A percentile compares a stretch with the other conserved stretches of the same genome.
Evolutionary conservation across 2,329 filamentous ascomycete genomes (phyloP).

Genomic region (Fusarium oxysporum): DNA sequence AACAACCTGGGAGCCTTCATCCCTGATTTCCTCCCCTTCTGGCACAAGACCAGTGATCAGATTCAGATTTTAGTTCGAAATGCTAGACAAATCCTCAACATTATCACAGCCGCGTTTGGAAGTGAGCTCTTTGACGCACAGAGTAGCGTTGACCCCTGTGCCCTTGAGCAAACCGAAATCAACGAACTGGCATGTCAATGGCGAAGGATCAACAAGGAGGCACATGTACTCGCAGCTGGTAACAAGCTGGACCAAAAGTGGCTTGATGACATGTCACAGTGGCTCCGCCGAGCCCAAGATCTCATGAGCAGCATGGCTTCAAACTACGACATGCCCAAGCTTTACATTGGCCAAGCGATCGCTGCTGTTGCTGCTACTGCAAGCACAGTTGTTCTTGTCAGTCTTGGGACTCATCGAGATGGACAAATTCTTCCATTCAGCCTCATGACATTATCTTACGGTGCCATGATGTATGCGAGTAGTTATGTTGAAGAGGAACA

Average conservation of each 20-base stretch:
- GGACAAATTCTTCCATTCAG: slow-evolving; percentile 57
- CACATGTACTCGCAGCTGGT: slow-evolving; percentile 34
- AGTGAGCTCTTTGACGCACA: slow-evolving; percentile 55
- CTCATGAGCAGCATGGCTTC: slow-evolving; percentile 91
- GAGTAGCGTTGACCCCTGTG: slow-evolving; percentile 53
- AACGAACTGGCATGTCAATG: slow-evolving; percentile 77
- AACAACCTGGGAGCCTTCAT: slow-evolving; percentile 94
- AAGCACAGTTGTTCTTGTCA: slow-evolving; percentile 19
- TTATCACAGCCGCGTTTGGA: slow-evolving; percentile 79
- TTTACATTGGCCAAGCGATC: slow-evolving; percentile 61
- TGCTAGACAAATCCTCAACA: slow-evolving; percentile 80
- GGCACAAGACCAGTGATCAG: slow-evolving; percentile 66
- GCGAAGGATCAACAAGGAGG: slow-evolving; percentile 53
- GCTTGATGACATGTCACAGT: slow-evolving; percentile 62
- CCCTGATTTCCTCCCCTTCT: slow-evolving; percentile 80
- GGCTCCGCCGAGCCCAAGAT: slow-evolving; percentile 78
- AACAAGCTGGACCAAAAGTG: slow-evolving; percentile 53
- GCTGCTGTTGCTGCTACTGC: slow-evolving; percentile 49
- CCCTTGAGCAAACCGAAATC: slow-evolving; percentile 54
- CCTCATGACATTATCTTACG: slow-evolving; percentile 72
- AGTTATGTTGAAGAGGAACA: slow-evolving; percentile 99
- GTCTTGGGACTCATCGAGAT: slow-evolving; percentile 17
- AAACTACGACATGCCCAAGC: slow-evolving; percentile 82
- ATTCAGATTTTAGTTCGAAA: slow-evolving; percentile 80
- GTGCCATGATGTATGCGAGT: slow-evolving; percentile 95